Conservation (phyloP, 768 basidiomycete genomes). For the Trametopsis cervina region DNA sequence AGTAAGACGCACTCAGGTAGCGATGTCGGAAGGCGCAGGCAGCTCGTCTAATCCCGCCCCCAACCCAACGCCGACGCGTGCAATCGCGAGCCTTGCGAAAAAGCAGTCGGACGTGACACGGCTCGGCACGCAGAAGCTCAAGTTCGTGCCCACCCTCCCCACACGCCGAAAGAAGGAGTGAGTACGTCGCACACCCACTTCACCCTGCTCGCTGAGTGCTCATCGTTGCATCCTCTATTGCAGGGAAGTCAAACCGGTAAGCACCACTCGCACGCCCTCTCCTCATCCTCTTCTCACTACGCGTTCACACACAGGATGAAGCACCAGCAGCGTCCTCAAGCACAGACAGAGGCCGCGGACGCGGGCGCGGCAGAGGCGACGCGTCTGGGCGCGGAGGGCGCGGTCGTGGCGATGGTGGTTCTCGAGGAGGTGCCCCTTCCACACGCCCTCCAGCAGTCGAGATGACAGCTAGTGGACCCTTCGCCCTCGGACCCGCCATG, state of each 20-base stretch:
- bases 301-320: constrained; percentile 10
- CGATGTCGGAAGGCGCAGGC: constrained; percentile 17
- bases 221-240: background rate
- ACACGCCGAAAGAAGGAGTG: constrained; percentile 76
- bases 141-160: constrained; percentile 74
- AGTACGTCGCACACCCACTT: constrained; percentile 28
- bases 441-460: constrained; percentile 45
- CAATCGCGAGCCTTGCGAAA: constrained; percentile 72
- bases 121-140: constrained; percentile 69
- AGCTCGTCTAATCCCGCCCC: constrained; percentile 1
- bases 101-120: constrained; percentile 63
- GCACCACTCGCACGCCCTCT: constrained; percentile 15
- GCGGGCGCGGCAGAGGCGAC: constrained; percentile 33
- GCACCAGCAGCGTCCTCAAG: constrained; percentile 12
- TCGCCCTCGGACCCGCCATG: constrained; percentile 78
- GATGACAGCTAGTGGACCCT: constrained; percentile 84
- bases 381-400: constrained; percentile 21
- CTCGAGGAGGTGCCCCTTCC: constrained; percentile 38
- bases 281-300: too few relatives aligned
- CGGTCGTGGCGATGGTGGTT: constrained; percentile 44
- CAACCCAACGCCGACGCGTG: constrained; percentile 40
- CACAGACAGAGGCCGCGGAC: constrained; percentile 39
- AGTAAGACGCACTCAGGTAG: background rate
- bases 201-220: constrained; percentile 13
- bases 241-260: constrained; percentile 63